Evolutionary conservation across 495 filamentous ascomycete species (phyloP).

Genomic region (Neurospora sp.): DNA sequence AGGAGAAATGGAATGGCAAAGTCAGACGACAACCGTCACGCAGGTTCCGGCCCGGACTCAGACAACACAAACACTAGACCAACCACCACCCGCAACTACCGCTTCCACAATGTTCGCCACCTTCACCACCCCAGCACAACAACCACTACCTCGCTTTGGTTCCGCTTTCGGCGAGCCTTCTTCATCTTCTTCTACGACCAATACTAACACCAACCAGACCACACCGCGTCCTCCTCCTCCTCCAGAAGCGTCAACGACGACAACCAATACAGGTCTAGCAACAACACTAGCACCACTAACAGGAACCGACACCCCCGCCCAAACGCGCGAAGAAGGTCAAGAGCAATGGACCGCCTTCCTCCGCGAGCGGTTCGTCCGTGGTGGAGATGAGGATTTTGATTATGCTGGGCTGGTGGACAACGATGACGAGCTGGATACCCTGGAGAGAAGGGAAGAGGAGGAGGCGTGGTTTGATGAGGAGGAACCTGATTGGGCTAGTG

Average conservation of each 20-base stretch:
- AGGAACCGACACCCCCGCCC: slow-evolving; percentile 40
- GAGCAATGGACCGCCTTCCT: slow-evolving; percentile 60
- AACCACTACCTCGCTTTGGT: background rate
- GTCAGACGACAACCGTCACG: background rate
- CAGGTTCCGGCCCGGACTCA: background rate
- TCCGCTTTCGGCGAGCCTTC: background rate
- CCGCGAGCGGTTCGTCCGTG: slow-evolving; percentile 57
- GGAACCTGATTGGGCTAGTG: slow-evolving; percentile 53
- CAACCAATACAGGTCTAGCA: background rate
- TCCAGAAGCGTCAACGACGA: background rate
- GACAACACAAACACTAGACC: background rate
- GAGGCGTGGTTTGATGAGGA: slow-evolving; percentile 74
- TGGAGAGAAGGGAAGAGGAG: slow-evolving; percentile 46
- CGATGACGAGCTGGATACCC: slow-evolving; percentile 60
- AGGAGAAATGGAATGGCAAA: background rate
- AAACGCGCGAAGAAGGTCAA: slow-evolving; percentile 53
- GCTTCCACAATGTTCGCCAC: background rate
- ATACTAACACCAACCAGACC: background rate
- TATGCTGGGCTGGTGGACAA: slow-evolving; percentile 53
- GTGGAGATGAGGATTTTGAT: slow-evolving; percentile 67
- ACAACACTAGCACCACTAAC: background rate
- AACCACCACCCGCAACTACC: background rate
- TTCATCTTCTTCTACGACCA: background rate
- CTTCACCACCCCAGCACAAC: background rate
- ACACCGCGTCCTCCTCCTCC: background rate